Conservation (phyloP, 1,284 basidiomycete genomes). For the Hemileia vastatrix region DNA sequence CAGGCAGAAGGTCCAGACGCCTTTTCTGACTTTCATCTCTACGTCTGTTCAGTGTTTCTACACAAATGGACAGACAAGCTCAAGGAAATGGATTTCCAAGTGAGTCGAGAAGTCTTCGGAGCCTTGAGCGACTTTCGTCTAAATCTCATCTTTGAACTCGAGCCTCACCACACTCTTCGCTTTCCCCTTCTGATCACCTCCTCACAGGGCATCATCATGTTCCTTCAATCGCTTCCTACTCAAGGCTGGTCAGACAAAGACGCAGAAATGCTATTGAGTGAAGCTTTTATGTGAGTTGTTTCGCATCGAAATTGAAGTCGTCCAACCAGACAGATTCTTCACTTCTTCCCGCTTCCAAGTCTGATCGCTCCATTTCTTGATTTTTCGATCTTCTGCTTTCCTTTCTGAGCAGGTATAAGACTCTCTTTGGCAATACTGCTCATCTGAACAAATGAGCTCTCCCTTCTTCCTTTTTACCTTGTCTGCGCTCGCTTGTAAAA, state of each 20-base stretch:
- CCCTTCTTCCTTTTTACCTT: too few relatives aligned
- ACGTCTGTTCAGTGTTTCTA: conserved; percentile 41
- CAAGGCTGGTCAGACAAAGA: conserved; percentile 91
- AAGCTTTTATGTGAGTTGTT: conserved; percentile 81
- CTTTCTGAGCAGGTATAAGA: too few relatives aligned
- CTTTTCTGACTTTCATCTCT: conserved; percentile 42
- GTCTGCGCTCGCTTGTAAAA: too few relatives aligned
- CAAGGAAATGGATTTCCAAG: conserved; percentile 40
- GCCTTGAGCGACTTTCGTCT: background rate
- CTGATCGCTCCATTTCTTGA: background rate
- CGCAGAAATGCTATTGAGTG: conserved; percentile 84
- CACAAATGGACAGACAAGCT: conserved; percentile 39
- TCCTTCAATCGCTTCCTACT: conserved; percentile 88
- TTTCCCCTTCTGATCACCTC: background rate
- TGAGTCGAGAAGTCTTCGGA: background rate
- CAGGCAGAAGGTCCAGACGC: conserved; percentile 41
- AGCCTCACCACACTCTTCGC: background rate
- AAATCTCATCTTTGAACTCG: background rate
- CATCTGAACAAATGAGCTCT: too few relatives aligned
- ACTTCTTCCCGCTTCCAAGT: background rate
- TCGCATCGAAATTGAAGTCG: too few relatives aligned
- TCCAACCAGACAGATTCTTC: too few relatives aligned
- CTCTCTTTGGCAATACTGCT: too few relatives aligned
- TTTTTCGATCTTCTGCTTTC: too few relatives aligned
- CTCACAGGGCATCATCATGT: conserved; percentile 90